Conservation (phyloP, 164 flowering plant genomes). For the Akebia trifoliata region DNA sequence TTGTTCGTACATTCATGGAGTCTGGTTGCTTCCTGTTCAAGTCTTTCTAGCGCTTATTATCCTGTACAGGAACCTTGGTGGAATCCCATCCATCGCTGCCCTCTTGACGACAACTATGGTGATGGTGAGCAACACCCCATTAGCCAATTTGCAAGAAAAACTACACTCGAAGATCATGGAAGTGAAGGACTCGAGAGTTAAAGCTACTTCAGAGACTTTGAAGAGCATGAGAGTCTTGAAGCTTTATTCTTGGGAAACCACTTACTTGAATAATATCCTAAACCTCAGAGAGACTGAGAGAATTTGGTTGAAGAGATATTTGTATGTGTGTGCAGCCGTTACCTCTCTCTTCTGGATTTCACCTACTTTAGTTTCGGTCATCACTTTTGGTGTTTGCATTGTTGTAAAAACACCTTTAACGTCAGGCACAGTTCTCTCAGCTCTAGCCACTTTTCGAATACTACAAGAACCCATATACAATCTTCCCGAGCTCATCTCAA, state of each 20-base stretch:
- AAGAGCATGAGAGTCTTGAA: constrained; percentile 75
- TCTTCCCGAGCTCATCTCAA: constrained; percentile 73
- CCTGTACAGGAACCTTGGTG: constrained; percentile 58
- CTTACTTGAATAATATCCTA: constrained; percentile 46
- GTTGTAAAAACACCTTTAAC: constrained; percentile 49
- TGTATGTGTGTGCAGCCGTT: constrained; percentile 60
- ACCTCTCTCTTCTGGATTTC: constrained; percentile 85
- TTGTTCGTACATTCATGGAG: constrained; percentile 53
- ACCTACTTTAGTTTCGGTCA: constrained; percentile 69
- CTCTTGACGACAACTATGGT: constrained; percentile 48
- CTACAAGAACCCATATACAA: constrained; percentile 84
- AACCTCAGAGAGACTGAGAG: constrained; percentile 52
- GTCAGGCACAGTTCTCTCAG: constrained; percentile 64
- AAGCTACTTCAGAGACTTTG: constrained; percentile 64
- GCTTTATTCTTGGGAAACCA: constrained; percentile 72
- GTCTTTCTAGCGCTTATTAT: constrained; percentile 64
- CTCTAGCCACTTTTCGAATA: constrained; percentile 75
- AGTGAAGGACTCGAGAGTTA: constrained; percentile 67
- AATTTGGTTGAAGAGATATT: constrained; percentile 51
- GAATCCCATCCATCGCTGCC: constrained; percentile 55
- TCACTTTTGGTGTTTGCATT: constrained; percentile 71
- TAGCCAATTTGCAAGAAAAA: constrained; percentile 56
- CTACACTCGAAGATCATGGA: constrained; percentile 74
- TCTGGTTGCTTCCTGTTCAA: constrained; percentile 80
- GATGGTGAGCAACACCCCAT: constrained; percentile 68